Evolutionary conservation across 176 grass and related monocot genomes (phyloP).

Genomic region (Aegilops umbellulata): DNA sequence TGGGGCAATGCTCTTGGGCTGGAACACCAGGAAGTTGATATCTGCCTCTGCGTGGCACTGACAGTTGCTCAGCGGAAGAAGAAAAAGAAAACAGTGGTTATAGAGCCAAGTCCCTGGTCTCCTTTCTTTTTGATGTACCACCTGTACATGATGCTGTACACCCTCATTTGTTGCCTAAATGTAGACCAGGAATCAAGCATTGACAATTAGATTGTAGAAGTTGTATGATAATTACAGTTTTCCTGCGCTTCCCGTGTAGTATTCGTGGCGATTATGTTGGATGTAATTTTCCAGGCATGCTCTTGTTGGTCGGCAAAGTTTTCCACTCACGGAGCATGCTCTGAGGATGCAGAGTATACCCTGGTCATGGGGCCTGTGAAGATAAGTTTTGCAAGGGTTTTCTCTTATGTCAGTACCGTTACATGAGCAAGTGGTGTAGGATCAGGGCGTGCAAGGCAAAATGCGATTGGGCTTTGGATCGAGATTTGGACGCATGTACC

Average conservation of each 20-base stretch:
- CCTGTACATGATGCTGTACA: constrained; percentile 50
- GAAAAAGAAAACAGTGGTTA: constrained; percentile 25
- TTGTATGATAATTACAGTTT: constrained; percentile 48
- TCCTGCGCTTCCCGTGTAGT: constrained; percentile 17
- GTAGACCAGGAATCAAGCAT: constrained; percentile 39
- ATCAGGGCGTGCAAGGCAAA: background rate
- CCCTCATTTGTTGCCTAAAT: constrained; percentile 18
- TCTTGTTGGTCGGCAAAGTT: background rate
- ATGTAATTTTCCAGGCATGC: constrained; percentile 17
- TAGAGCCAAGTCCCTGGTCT: constrained; percentile 37
- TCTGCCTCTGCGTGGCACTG: constrained; percentile 94
- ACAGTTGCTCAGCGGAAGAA: constrained; percentile 23
- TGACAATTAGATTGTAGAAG: constrained; percentile 52
- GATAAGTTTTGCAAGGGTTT: background rate
- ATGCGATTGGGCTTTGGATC: background rate
- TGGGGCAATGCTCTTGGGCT: constrained; percentile 78
- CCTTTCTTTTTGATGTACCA: constrained; percentile 24
- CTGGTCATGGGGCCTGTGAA: background rate
- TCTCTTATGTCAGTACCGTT: background rate
- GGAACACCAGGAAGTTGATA: constrained; percentile 95
- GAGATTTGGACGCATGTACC: too few species aligned
- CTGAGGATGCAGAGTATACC: background rate
- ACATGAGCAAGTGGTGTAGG: background rate
- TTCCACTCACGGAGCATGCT: background rate
- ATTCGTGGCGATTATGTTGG: background rate